A percentile compares a stretch with the other conserved stretches of the same genome.
Conservation (phyloP, 371 early-diverging fungal genomes). For the Mycotypha africana region DNA sequence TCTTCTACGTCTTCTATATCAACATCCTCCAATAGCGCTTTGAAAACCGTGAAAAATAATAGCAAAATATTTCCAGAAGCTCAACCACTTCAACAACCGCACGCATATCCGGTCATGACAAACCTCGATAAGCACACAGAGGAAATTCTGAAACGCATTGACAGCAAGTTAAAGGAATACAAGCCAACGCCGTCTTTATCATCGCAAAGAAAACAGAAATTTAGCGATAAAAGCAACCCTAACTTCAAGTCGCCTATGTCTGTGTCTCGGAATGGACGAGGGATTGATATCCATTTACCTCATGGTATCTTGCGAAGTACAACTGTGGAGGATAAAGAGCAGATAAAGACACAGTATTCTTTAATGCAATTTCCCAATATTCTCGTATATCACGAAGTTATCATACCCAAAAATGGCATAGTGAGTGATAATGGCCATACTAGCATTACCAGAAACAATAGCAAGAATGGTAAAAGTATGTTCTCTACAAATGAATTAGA, state of each 20-base stretch:
- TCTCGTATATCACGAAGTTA: slow-evolving; percentile 9
- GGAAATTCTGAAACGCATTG: slow-evolving; percentile 14
- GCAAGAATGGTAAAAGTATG: background rate
- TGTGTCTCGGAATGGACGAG: slow-evolving; percentile 18
- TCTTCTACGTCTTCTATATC: too few species aligned
- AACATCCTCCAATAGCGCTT: too few species aligned
- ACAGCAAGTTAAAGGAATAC: slow-evolving; percentile 7
- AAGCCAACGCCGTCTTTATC: background rate
- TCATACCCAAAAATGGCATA: slow-evolving; percentile 4
- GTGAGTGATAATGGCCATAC: background rate
- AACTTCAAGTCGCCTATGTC: slow-evolving; percentile 15
- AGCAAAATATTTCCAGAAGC: slow-evolving; percentile 17
- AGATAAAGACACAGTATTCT: slow-evolving; percentile 31
- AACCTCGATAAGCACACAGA: slow-evolving; percentile 15
- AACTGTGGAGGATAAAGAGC: slow-evolving; percentile 14
- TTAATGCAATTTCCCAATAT: slow-evolving; percentile 17
- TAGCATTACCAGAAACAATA: too few species aligned
- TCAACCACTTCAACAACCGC: background rate
- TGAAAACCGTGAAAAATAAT: too few species aligned
- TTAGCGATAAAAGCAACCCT: background rate
- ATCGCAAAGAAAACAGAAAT: background rate
- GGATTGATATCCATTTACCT: slow-evolving; percentile 28
- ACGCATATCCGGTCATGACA: slow-evolving; percentile 12
- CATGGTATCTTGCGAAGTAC: slow-evolving; percentile 29
- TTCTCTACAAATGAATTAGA: slow-evolving; percentile 20